Percentiles rank a stretch among this genome's conserved stretches.
phyloP scores from a whole-genome alignment of 2,329 filamentous ascomycete species.

The Ophiognomonia clavigignenti-juglandacearum region DNA sequence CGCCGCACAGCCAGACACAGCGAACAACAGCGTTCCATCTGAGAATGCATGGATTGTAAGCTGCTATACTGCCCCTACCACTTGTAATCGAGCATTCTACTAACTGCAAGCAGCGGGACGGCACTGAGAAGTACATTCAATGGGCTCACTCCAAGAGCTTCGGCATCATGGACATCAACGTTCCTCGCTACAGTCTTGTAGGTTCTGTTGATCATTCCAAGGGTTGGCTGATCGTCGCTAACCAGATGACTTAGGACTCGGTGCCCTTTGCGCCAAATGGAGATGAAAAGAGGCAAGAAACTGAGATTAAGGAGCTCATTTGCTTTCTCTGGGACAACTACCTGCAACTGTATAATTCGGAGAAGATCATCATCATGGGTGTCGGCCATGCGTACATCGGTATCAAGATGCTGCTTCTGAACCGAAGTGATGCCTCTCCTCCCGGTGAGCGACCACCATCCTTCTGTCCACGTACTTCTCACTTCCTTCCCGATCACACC shows the following conservation, averaged over 20 bases:
- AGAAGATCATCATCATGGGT: constrained; percentile 79
- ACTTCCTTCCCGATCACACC: not conserved
- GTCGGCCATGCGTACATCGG: constrained; percentile 86
- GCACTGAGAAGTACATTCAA: constrained; percentile 72
- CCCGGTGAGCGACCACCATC: not conserved
- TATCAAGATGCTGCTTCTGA: constrained; percentile 74
- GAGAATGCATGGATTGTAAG: constrained; percentile 88
- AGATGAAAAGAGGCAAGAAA: constrained; percentile 45
- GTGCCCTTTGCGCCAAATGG: constrained; percentile 41
- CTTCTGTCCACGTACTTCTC: constrained; percentile 9
- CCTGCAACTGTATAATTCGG: constrained; percentile 68
- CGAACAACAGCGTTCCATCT: constrained; percentile 69
- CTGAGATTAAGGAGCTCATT: constrained; percentile 66
- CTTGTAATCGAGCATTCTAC: not conserved
- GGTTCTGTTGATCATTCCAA: constrained; percentile 38
- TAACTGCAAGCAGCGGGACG: constrained; percentile 61
- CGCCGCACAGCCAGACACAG: constrained; percentile 59
- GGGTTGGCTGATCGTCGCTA: constrained; percentile 34
- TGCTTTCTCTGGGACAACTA: constrained; percentile 97
- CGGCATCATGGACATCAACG: constrained; percentile 85
- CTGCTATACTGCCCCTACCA: constrained; percentile 18
- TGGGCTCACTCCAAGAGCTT: constrained; percentile 77
- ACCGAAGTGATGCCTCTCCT: constrained; percentile 51
- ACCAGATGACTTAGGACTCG: constrained; percentile 31
- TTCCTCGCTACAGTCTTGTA: constrained; percentile 60